Conservation (phyloP, 2,329 filamentous ascomycete genomes). For the Phialophora tarda region DNA sequence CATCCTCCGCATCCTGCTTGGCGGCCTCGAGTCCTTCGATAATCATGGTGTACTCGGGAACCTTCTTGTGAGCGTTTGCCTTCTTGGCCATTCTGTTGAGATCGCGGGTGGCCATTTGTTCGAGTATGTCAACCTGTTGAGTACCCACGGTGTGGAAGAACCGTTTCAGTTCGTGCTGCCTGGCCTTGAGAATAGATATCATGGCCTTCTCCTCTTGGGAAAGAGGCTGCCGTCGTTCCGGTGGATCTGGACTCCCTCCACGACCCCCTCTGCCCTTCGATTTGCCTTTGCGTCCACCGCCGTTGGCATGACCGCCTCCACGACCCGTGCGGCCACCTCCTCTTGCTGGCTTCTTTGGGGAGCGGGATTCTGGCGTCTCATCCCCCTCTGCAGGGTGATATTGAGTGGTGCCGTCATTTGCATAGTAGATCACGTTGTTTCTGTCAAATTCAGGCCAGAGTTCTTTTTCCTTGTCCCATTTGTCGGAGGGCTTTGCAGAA, state of each 20-base stretch:
- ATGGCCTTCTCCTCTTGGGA: constrained; percentile 36
- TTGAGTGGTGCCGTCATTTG: constrained; percentile 22
- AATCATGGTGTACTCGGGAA: constrained; percentile 48
- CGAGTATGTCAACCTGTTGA: constrained; percentile 50
- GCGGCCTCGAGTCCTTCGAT: constrained; percentile 44
- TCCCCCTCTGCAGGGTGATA: constrained; percentile 16
- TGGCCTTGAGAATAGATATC: constrained; percentile 44
- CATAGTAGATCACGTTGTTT: constrained; percentile 16
- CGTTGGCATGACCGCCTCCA: constrained; percentile 39
- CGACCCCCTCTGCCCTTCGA: constrained; percentile 39
- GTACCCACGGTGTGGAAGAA: constrained; percentile 51
- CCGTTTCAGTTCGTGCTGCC: constrained; percentile 51
- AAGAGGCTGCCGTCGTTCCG: constrained; percentile 40
- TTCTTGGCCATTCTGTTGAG: constrained; percentile 49
- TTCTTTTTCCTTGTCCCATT: constrained; percentile 11
- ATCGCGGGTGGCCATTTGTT: constrained; percentile 48
- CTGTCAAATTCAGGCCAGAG: constrained; percentile 16
- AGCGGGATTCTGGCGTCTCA: constrained; percentile 25
- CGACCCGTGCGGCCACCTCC: constrained; percentile 45
- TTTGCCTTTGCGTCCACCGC: constrained; percentile 43
- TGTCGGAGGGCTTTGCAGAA: neutral
- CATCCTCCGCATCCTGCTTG: constrained; percentile 39
- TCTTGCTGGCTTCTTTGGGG: constrained; percentile 38
- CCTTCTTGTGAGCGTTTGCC: constrained; percentile 49
- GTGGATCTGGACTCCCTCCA: constrained; percentile 42